Conservation (phyloP, 441 rosid genomes). For the Capsella rubella region DNA sequence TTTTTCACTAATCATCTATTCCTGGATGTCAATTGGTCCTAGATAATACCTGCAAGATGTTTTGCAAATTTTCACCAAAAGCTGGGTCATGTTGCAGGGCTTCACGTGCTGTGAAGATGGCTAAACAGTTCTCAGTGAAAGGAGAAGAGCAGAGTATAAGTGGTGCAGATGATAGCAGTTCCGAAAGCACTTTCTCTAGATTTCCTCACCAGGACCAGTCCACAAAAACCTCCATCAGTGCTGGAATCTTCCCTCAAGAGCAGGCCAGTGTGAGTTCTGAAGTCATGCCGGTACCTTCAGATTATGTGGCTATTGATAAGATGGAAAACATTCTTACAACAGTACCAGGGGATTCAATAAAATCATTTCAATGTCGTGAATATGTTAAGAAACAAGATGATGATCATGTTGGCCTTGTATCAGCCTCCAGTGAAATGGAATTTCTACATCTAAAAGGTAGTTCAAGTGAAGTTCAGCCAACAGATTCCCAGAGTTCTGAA, state of each 20-base stretch:
- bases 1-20: slow-evolving; percentile 12
- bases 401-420: slow-evolving; percentile 58
- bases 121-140: slow-evolving; percentile 75
- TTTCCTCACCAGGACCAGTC: slow-evolving; percentile 90
- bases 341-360: slow-evolving; percentile 56
- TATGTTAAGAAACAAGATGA: slow-evolving; percentile 56
- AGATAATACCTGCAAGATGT: slow-evolving; percentile 27
- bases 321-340: slow-evolving; percentile 49
- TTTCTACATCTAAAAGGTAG: slow-evolving; percentile 51
- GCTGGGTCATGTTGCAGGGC: slow-evolving; percentile 68
- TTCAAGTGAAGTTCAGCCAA: slow-evolving; percentile 49
- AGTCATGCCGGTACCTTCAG: slow-evolving; percentile 59
- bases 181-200: slow-evolving; percentile 86
- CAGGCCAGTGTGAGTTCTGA: slow-evolving; percentile 93
- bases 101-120: slow-evolving; percentile 88
- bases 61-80: slow-evolving; percentile 24
- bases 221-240: slow-evolving; percentile 77
- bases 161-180: slow-evolving; percentile 76
- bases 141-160: slow-evolving; percentile 79
- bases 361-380: slow-evolving; percentile 55
- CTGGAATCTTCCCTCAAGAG: slow-evolving; percentile 90
- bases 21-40: slow-evolving; percentile 21
- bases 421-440: slow-evolving; percentile 61
- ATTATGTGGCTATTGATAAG: slow-evolving; percentile 57
- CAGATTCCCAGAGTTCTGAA: slow-evolving; percentile 76